phyloP scores from a whole-genome alignment of 164 flowering plant species.

The Macadamia integrifolia region DNA sequence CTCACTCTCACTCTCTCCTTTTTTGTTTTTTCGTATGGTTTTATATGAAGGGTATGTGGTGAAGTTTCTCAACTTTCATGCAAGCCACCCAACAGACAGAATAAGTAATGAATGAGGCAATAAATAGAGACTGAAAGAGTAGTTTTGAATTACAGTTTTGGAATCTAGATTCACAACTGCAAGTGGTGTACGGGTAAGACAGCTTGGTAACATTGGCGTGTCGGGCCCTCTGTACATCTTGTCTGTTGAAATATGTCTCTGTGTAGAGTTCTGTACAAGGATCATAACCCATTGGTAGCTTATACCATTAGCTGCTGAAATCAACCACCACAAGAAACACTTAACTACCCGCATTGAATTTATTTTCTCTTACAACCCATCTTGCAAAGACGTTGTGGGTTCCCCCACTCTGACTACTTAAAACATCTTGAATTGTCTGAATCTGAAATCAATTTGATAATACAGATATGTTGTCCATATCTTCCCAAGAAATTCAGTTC shows the following conservation, averaged over 20 bases:
- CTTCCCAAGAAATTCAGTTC: too few species aligned
- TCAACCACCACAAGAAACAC: slow-evolving; percentile 10
- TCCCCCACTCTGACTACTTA: too few species aligned
- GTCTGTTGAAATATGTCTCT: slow-evolving; percentile 35
- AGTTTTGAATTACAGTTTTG: neutral
- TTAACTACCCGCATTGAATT: too few species aligned
- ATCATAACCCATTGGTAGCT: slow-evolving; percentile 46
- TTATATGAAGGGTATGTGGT: too few species aligned
- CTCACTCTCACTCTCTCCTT: too few species aligned
- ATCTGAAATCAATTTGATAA: too few species aligned
- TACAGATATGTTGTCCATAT: too few species aligned
- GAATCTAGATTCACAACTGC: slow-evolving; percentile 33
- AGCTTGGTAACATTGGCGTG: slow-evolving; percentile 54
- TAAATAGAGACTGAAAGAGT: neutral
- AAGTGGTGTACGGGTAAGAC: slow-evolving; percentile 37
- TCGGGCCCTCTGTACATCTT: slow-evolving; percentile 52
- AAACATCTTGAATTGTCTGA: too few species aligned
- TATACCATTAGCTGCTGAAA: slow-evolving; percentile 29
- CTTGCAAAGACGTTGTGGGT: too few species aligned
- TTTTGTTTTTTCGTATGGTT: too few species aligned
- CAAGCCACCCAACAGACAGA: neutral
- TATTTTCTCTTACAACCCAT: too few species aligned
- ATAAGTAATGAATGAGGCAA: neutral
- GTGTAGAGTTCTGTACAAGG: slow-evolving; percentile 43
- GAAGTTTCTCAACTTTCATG: too few species aligned